Evolutionary conservation across 345 rosid species (phyloP).

Genomic region (Noccaea caerulescens): DNA sequence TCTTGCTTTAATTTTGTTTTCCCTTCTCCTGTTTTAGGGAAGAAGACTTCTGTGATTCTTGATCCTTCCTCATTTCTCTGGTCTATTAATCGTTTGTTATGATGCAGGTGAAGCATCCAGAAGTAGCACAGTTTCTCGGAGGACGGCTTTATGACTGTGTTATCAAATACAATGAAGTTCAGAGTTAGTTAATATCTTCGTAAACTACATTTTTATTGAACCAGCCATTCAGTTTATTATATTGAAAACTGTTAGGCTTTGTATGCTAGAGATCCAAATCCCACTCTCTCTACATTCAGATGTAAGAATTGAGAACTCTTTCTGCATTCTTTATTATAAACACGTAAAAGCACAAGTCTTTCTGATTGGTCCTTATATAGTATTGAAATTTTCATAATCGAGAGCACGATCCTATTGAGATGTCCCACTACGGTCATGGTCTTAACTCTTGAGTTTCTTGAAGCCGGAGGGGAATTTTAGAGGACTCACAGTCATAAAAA

Average conservation of each 20-base stretch:
- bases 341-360: constrained; percentile 5
- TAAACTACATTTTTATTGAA: constrained; percentile 26
- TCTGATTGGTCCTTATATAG: constrained; percentile 17
- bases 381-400: constrained; percentile 8
- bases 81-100: neutral
- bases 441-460: neutral
- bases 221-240: constrained; percentile 21
- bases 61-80: neutral
- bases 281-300: constrained; percentile 32
- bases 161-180: constrained; percentile 82
- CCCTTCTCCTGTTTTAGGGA: neutral
- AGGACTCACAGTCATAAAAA: neutral
- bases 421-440: neutral
- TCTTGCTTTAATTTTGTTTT: neutral
- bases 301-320: constrained; percentile 23
- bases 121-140: constrained; percentile 98
- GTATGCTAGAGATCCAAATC: constrained; percentile 26
- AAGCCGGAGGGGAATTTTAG: neutral
- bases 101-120: constrained; percentile 91
- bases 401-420: neutral
- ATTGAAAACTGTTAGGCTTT: constrained; percentile 30
- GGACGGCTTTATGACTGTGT: constrained; percentile 98
- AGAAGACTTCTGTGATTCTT: neutral
- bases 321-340: constrained; percentile 11
- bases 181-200: constrained; percentile 33